Evolutionary conservation across 306 rosid genomes (phyloP), one percentile per base, ranked within the genome.

Genomic region (Begonia fuchsioides): DNA sequence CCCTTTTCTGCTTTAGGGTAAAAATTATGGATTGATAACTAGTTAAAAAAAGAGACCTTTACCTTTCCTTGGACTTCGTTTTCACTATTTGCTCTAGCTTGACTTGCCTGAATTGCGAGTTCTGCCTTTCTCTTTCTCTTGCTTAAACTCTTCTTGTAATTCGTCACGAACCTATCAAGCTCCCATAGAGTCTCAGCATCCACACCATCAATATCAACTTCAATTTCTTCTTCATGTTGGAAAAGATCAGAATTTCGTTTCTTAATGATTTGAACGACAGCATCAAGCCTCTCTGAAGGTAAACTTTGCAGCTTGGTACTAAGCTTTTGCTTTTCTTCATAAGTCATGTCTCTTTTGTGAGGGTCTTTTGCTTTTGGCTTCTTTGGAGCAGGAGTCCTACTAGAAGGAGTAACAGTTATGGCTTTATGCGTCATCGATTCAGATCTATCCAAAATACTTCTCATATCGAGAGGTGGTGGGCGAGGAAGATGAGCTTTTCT

Each of bases 301-400:
- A 87, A 61, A 72, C 73, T 56, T 70, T 83, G 93, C 32, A 87
- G 94, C 59, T 68, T 73, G 59, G 93, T 78, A 68, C 96, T 83
- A 7, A 87, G 75, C 26, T 83, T 87, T 58, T 87, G 85, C 70
- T 83, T 87, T 71, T 87, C 94, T 6, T 80, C 87, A 50, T 60
- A 83, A 39, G 94, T 78, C 96, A 87, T 83, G 59, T 83, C 88
- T 62, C 96, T 87, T 74, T 87, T 87, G 66, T 76, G 47, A 26
- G 76, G 93, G 72, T 87, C 96, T 48, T 80, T 87, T 38, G 96
- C 94, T 77, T 87, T 80, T 0, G 96, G 96, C 77, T 87, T 83
- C 77, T 83, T 78, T 39, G 69, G 82, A 56, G 94, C 93, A 10
- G 88, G 93, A 38, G 93, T 87, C 64, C 96, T 69, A 46, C 62